These are phyloP conservation scores for Neurospora sp. DNA, from an alignment of 495 filamentous ascomycete species.

Conservation along the genomic window DNA sequence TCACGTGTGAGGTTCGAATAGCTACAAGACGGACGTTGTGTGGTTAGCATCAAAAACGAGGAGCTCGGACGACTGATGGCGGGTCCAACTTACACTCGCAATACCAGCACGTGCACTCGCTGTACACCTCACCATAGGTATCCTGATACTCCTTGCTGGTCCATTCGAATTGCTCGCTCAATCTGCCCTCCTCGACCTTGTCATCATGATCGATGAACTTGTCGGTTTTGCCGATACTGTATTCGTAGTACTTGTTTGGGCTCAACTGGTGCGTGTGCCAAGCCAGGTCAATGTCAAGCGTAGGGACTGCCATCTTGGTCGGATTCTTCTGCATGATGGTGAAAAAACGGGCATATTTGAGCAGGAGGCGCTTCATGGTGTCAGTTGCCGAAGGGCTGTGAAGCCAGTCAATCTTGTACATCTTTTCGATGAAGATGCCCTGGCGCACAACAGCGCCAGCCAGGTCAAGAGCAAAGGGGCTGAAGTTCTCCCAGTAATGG, in stretches of 20 bases:
- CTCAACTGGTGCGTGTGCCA: constrained; percentile 69
- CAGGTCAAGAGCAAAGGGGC: constrained; percentile 63
- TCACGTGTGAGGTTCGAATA: constrained; percentile 53
- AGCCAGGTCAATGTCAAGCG: constrained; percentile 77
- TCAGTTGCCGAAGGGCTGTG: constrained; percentile 51
- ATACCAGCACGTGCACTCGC: constrained; percentile 84
- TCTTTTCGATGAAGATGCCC: constrained; percentile 70
- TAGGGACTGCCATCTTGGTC: constrained; percentile 56
- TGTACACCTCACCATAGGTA: constrained; percentile 55
- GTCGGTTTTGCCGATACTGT: constrained; percentile 25
- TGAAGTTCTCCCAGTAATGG: constrained; percentile 68
- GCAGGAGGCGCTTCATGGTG: constrained; percentile 58
- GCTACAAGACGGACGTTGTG: constrained; percentile 20
- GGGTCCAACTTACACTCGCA: constrained; percentile 47
- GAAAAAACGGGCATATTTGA: constrained; percentile 64
- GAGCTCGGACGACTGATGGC: not conserved
- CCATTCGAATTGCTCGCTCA: constrained; percentile 61
- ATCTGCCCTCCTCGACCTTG: constrained; percentile 56
- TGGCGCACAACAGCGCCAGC: constrained; percentile 73
- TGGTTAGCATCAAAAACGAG: not conserved
- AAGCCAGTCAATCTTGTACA: constrained; percentile 70
- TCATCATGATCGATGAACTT: constrained; percentile 79
- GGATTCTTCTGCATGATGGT: constrained; percentile 49
- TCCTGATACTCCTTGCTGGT: constrained; percentile 62
- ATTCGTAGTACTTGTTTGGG: constrained; percentile 53